phyloP scores from a whole-genome alignment of 768 basidiomycete species.

The Suillus occidentalis region DNA sequence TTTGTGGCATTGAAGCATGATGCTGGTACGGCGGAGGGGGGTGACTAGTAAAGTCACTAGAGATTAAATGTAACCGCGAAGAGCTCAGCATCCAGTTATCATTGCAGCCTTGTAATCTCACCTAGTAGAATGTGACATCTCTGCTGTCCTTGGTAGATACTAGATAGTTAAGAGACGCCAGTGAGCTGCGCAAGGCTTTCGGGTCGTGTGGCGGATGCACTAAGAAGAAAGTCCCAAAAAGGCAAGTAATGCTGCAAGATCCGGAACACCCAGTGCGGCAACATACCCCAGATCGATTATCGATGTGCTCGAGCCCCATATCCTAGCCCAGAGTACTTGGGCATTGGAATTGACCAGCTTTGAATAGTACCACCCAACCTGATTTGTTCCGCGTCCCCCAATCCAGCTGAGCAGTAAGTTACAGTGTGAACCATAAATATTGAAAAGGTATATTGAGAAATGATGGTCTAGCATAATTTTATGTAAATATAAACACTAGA shows the following conservation, averaged over 20 bases:
- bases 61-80: background rate
- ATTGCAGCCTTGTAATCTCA: background rate
- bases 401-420: background rate
- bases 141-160: background rate
- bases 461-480: background rate
- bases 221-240: background rate
- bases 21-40: conserved; percentile 2
- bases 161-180: background rate
- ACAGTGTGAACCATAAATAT: background rate
- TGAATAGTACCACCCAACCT: background rate
- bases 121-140: background rate
- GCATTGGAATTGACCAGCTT: background rate
- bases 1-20: background rate
- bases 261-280: background rate
- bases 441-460: background rate
- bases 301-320: background rate
- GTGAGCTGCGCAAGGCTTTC: background rate
- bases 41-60: background rate
- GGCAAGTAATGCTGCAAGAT: background rate
- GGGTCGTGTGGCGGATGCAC: background rate
- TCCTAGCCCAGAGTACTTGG: background rate
- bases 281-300: background rate
- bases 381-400: background rate
- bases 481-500: background rate
- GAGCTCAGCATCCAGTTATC: background rate